Conservation (phyloP, 768 basidiomycete species). For the Neoboletus magnificus region DNA sequence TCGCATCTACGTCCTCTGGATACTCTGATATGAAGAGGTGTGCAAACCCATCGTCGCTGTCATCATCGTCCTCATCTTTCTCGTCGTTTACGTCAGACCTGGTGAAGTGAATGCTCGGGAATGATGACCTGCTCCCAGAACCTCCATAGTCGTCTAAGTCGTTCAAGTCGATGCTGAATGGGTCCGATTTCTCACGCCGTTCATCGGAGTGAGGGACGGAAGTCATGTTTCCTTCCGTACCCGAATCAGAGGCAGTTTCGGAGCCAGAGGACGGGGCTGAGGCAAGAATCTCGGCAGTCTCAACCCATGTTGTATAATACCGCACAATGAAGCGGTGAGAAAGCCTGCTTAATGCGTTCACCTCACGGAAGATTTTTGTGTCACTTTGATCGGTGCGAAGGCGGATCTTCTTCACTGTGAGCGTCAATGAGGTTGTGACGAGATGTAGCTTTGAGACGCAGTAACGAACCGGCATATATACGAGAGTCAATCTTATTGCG, state of each 20-base stretch:
- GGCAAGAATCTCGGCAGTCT: conserved; percentile 55
- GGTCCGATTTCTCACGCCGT: conserved; percentile 48
- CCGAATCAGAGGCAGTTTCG: conserved; percentile 36
- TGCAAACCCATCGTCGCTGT: conserved; percentile 40
- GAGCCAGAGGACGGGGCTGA: conserved; percentile 47
- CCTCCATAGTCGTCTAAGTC: conserved; percentile 61
- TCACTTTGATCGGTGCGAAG: conserved; percentile 76
- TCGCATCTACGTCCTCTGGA: conserved; percentile 32
- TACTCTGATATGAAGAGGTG: conserved; percentile 36
- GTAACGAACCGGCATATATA: conserved; percentile 69
- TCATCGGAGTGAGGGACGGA: conserved; percentile 48
- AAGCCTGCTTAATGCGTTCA: conserved; percentile 82
- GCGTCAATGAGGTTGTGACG: not conserved
- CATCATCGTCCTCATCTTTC: conserved; percentile 43
- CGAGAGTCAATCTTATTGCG: conserved; percentile 82
- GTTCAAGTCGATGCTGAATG: conserved; percentile 61
- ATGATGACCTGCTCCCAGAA: conserved; percentile 51
- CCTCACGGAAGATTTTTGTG: conserved; percentile 86
- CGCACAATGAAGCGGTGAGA: conserved; percentile 90
- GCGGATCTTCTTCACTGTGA: conserved; percentile 82
- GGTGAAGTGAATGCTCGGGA: conserved; percentile 85
- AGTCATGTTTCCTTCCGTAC: conserved; percentile 48
- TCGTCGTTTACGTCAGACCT: conserved; percentile 39
- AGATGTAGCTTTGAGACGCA: not conserved
- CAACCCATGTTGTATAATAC: conserved; percentile 91